A percentile compares a stretch with the other conserved stretches of the same genome.
Evolutionary conservation across 2,329 filamentous ascomycete species (phyloP).

Genomic region (Xylaria sp.): DNA sequence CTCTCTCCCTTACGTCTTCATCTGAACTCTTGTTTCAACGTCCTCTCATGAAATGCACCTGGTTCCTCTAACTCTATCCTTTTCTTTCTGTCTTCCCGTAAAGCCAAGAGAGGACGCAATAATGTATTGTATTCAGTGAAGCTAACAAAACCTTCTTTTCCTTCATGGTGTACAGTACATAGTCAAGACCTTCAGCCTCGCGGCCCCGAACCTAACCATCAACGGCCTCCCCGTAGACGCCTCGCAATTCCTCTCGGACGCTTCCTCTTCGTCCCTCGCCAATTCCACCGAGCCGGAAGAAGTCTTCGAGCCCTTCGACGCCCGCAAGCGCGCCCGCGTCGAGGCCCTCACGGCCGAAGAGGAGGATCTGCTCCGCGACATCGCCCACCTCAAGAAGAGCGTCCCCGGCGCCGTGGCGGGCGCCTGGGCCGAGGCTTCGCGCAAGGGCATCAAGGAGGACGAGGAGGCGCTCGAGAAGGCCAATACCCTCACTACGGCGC

Average conservation of each 20-base stretch:
- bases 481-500: constrained; percentile 15
- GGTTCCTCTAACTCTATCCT: not conserved
- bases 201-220: constrained; percentile 69
- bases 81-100: not conserved
- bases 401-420: constrained; percentile 60
- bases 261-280: constrained; percentile 7
- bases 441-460: constrained; percentile 57
- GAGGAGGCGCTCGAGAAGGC: constrained; percentile 56
- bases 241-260: constrained; percentile 52
- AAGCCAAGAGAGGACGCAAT: too few relatives aligned
- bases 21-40: not conserved
- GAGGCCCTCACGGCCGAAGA: constrained; percentile 71
- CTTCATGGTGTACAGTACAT: constrained; percentile 63
- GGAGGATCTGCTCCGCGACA: constrained; percentile 72
- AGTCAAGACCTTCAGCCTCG: constrained; percentile 67
- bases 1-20: not conserved
- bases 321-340: constrained; percentile 67
- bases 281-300: constrained; percentile 51
- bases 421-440: constrained; percentile 55
- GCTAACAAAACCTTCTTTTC: constrained; percentile 14
- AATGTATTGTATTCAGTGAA: not conserved
- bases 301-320: constrained; percentile 70
- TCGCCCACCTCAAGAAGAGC: constrained; percentile 67
- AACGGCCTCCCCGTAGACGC: constrained; percentile 67
- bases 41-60: not conserved